Evolutionary conservation across 2,329 filamentous ascomycete species (phyloP).

Genomic region (Aspergillus tanneri): DNA sequence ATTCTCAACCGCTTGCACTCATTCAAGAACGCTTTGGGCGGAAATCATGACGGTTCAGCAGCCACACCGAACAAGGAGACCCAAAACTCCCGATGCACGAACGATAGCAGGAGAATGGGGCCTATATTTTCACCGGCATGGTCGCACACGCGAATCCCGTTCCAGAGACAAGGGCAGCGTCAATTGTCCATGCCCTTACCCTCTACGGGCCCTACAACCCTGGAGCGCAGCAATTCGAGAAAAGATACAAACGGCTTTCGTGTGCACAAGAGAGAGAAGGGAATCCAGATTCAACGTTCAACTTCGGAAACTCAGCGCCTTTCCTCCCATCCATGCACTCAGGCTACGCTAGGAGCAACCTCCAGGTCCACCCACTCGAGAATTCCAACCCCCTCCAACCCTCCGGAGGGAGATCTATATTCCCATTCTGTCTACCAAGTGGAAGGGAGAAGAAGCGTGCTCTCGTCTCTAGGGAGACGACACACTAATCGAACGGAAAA

Average conservation of each 20-base stretch:
- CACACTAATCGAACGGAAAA: neutral
- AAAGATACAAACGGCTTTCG: too few relatives aligned
- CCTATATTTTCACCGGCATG: too few relatives aligned
- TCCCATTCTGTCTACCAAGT: slow-evolving; percentile 16
- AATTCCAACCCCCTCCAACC: slow-evolving; percentile 15
- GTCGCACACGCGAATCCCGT: too few relatives aligned
- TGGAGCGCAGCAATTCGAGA: too few relatives aligned
- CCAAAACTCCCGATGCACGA: neutral
- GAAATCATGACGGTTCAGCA: too few relatives aligned
- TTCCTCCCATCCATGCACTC: slow-evolving; percentile 2
- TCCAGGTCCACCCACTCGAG: slow-evolving; percentile 8
- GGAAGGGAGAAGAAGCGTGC: slow-evolving; percentile 16
- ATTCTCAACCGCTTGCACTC: slow-evolving; percentile 20
- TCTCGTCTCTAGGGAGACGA: slow-evolving; percentile 13
- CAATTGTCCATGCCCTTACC: too few relatives aligned
- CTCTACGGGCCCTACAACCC: too few relatives aligned
- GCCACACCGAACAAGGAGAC: neutral
- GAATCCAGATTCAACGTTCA: too few relatives aligned
- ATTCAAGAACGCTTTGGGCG: slow-evolving; percentile 20
- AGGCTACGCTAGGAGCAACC: neutral
- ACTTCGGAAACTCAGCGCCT: too few relatives aligned
- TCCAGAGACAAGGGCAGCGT: too few relatives aligned
- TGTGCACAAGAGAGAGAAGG: too few relatives aligned
- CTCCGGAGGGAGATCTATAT: slow-evolving; percentile 9
- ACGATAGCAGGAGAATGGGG: neutral